Percentiles rank a stretch among this genome's conserved stretches.
Conservation (phyloP, 2,329 filamentous ascomycete species). For the Aspergillus neotritici region DNA sequence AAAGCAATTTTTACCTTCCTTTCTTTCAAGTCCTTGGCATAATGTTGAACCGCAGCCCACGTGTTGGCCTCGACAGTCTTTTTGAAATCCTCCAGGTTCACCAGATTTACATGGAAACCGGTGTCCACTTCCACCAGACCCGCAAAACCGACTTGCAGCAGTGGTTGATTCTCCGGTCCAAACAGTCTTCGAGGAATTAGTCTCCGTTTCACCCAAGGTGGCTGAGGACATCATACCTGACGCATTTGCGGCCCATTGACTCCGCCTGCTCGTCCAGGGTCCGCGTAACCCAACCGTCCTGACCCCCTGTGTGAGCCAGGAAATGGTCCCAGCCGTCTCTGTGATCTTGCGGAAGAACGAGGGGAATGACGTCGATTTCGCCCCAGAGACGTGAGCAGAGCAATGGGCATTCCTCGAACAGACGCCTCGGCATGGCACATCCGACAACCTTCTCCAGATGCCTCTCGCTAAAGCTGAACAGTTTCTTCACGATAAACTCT, state of each 20-base stretch:
- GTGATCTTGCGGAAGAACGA: constrained; percentile 51
- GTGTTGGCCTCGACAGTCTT: constrained; percentile 57
- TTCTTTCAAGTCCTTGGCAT: constrained; percentile 56
- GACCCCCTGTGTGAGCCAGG: constrained; percentile 25
- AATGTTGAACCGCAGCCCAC: constrained; percentile 61
- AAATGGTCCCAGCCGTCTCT: constrained; percentile 10
- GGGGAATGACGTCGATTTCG: constrained; percentile 68
- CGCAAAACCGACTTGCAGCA: constrained; percentile 60
- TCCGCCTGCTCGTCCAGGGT: constrained; percentile 76
- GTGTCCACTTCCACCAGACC: constrained; percentile 67
- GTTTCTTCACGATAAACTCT: constrained; percentile 54
- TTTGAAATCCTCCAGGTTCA: constrained; percentile 54
- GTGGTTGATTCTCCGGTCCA: constrained; percentile 64
- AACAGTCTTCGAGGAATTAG: constrained; percentile 52
- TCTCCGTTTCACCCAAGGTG: neutral
- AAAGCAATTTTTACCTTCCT: constrained; percentile 66
- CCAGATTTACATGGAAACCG: constrained; percentile 57
- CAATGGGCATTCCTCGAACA: constrained; percentile 57
- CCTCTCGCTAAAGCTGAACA: constrained; percentile 56
- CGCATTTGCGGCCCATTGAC: constrained; percentile 72
- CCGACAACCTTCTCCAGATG: constrained; percentile 72
- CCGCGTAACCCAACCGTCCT: constrained; percentile 45
- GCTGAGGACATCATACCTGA: constrained; percentile 49
- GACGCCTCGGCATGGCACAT: constrained; percentile 58
- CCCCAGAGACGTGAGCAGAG: constrained; percentile 69